Evolutionary conservation across 2,329 filamentous ascomycete species (phyloP), one percentile per base, ranked within the genome.

Genomic region (Nemania abortiva): DNA sequence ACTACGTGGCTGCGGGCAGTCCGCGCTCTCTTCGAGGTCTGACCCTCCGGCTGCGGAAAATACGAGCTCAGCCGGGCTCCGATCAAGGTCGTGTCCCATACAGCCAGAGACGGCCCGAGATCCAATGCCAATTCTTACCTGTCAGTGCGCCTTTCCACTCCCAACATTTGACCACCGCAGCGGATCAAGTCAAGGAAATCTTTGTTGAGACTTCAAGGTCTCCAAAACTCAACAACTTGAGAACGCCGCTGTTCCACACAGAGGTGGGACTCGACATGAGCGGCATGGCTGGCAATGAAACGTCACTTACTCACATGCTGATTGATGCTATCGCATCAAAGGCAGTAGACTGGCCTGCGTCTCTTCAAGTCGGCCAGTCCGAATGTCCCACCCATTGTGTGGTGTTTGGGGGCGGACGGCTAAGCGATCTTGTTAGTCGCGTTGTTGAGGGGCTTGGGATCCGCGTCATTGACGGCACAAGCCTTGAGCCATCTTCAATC

Each of bases 91-190:
- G 95, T 67, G 91, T 98, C 60, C 96, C 96, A 5, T 94, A 94
- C 84, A 98, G 95, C 0, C 91, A 99, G 83, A 92, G 96, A 76
- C 99, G 99, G 84, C 88, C 97, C 65, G 94, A 96, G 77, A 98
- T 99, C 75, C 92, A 93, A 71, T 98, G 98, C 85, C 92, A 96
- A 70, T 99, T 99, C 86, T 85, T 99, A 66, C 96, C 96, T 55
- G 98, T 99, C 81, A 98, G 95, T 0, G 94, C 95, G 13, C 96
- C 96, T 5, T 99, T 99, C 87, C 96, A 99, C 86, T 98, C 96
- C 86, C 91, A 94, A 69, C 98, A 98, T 79, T 89, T 99, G 15
- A 85, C 87, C 24, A 90, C 94, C 73, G 95, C 96, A 1, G 93
- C 92, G 29, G 87, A 90, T 68, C 87, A 94, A 75, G 93, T 98